Percentiles rank a stretch among this genome's conserved stretches.
Evolutionary conservation across 2,329 filamentous ascomycete genomes (phyloP).

Genomic region (Sporothrix humicola): DNA sequence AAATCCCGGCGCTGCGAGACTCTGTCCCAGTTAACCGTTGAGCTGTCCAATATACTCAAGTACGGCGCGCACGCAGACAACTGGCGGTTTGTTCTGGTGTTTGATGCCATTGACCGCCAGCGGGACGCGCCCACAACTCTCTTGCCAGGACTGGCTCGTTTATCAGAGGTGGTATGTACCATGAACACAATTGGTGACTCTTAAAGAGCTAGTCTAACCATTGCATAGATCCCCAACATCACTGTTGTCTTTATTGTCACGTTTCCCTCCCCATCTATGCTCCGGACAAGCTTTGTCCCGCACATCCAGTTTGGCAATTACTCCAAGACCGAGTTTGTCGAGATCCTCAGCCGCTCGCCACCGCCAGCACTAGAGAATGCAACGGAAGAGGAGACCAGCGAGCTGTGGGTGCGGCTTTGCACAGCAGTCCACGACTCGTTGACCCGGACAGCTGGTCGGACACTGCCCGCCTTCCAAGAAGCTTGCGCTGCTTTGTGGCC

Average conservation of each 20-base stretch:
- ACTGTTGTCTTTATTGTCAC: slow-evolving; percentile 79
- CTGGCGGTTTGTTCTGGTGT: slow-evolving; percentile 76
- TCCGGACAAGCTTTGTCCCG: slow-evolving; percentile 72
- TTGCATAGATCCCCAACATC: slow-evolving; percentile 73
- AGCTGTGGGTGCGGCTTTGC: slow-evolving; percentile 81
- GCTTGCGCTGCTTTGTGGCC: slow-evolving; percentile 81
- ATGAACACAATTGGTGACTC: not conserved
- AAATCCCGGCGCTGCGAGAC: slow-evolving; percentile 74
- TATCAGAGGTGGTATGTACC: slow-evolving; percentile 75
- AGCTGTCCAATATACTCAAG: slow-evolving; percentile 69
- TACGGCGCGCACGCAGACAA: slow-evolving; percentile 47
- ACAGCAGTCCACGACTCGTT: slow-evolving; percentile 87
- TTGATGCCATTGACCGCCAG: slow-evolving; percentile 87
- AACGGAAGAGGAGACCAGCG: slow-evolving; percentile 60
- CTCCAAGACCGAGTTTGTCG: slow-evolving; percentile 76
- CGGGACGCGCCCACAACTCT: slow-evolving; percentile 79
- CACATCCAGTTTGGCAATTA: slow-evolving; percentile 87
- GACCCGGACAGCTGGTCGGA: slow-evolving; percentile 77
- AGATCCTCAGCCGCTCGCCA: slow-evolving; percentile 69
- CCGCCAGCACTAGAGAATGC: slow-evolving; percentile 56
- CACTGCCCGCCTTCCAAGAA: slow-evolving; percentile 73
- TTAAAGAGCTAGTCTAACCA: not conserved
- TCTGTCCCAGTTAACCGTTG: slow-evolving; percentile 74
- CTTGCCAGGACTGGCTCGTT: slow-evolving; percentile 76
- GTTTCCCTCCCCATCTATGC: slow-evolving; percentile 69